phyloP scores from a whole-genome alignment of 1,284 basidiomycete genomes.

The Heterobasidion parviporum region DNA sequence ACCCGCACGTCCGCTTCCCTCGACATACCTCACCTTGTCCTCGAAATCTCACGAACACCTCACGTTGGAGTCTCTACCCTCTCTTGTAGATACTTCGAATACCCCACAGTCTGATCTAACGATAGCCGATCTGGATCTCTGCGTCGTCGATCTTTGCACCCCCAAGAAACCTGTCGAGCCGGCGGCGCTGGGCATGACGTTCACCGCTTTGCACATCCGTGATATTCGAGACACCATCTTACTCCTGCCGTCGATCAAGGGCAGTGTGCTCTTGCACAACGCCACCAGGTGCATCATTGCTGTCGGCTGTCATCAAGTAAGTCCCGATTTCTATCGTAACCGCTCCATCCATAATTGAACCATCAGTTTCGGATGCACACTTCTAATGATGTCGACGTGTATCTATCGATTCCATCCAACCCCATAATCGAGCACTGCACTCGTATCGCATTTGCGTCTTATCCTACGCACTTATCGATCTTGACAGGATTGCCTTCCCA shows the following conservation, averaged over 20 bases:
- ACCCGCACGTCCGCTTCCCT: slow-evolving; percentile 17
- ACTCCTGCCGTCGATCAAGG: slow-evolving; percentile 52
- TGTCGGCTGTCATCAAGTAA: slow-evolving; percentile 70
- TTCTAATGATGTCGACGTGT: slow-evolving; percentile 50
- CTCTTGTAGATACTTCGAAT: slow-evolving; percentile 9
- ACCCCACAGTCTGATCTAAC: slow-evolving; percentile 38
- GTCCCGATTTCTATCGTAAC: slow-evolving; percentile 6
- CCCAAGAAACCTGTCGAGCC: slow-evolving; percentile 5
- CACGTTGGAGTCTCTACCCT: slow-evolving; percentile 24
- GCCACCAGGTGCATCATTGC: slow-evolving; percentile 52
- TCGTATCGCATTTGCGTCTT: slow-evolving; percentile 48
- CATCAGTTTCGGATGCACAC: slow-evolving; percentile 77
- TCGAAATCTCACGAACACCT: slow-evolving; percentile 33
- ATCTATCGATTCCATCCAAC: slow-evolving; percentile 55
- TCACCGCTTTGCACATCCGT: slow-evolving; percentile 59
- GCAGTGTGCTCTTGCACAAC: slow-evolving; percentile 65
- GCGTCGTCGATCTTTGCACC: slow-evolving; percentile 54
- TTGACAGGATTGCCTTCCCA: background rate
- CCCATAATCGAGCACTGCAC: slow-evolving; percentile 73
- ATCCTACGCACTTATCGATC: slow-evolving; percentile 29
- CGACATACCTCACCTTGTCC: slow-evolving; percentile 21
- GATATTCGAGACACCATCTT: slow-evolving; percentile 48
- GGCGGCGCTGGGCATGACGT: slow-evolving; percentile 13
- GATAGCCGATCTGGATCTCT: slow-evolving; percentile 50
- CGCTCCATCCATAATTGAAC: background rate